Evolutionary conservation across 441 rosid species (phyloP), one percentile per base, ranked within the genome.

Genomic region (Arabidopsis lyrata): DNA sequence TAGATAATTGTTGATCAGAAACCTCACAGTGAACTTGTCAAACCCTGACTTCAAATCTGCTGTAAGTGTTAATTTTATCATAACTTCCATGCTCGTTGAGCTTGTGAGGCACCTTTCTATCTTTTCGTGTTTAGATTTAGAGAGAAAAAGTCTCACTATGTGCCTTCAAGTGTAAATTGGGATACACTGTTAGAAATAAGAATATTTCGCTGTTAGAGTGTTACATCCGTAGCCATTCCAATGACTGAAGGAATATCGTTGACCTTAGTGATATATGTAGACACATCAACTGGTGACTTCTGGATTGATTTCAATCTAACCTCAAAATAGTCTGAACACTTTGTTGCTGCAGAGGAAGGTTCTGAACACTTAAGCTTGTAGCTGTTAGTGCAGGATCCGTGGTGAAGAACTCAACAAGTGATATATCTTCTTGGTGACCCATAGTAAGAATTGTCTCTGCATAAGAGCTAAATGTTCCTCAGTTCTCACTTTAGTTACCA

Each of bases 31-130:
- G 16, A 89, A 87, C 80, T 78, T 87, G 81, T 77, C 83, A 35
- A 75, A 81, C 72, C 90, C 87, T 62, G 88, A 87, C 68, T 83
- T 82, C 68, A 83, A 84, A 81, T 80, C 91, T 78, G 32, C 81
- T 73, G 97, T 90, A 82, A 90, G 99, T 83, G 52, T 13, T 67
- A 56, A 15, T 20, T 69, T 76, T 69, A 63, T 32, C 50, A 48
- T 65, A 35, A 35, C 24, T 57, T 34, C 42, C 62, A 10, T 57
- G 42, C 39, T 55, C 14, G 60, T 55, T 32, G 39, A 54, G 39
- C 60, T 8, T 31, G 39, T 32, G 29, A 35, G 29, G 63, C 63
- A 36, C 47, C 22, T 2, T 18, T 15, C 15, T n/a, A 32, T 57
- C 9, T n/a, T 63, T 32, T 64, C 4, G 8, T 55, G 12, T 64